Conservation (phyloP, 345 rosid genomes). For the Camelina laxa region DNA sequence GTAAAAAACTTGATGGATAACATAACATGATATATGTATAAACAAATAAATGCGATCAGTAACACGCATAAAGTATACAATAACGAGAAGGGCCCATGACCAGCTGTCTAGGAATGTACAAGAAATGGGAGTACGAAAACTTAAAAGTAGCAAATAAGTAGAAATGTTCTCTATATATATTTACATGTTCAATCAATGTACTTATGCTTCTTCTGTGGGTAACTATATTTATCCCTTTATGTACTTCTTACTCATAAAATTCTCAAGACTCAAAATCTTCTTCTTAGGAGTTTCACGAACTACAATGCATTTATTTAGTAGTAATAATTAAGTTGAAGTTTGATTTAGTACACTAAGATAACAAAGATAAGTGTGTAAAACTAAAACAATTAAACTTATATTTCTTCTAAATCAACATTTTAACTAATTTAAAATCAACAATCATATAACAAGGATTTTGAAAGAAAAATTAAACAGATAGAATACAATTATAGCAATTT, state of each 20-base stretch:
- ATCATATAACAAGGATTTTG: neutral
- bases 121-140: constrained; percentile 37
- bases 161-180: constrained; percentile 33
- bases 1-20: neutral
- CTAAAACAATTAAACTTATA: neutral
- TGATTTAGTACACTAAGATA: neutral
- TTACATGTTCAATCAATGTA: constrained; percentile 44
- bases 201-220: constrained; percentile 34
- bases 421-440: neutral
- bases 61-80: constrained; percentile 32
- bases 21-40: neutral
- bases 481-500: neutral
- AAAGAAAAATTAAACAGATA: neutral
- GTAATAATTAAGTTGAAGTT: constrained; percentile 5
- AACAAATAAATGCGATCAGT: constrained; percentile 15
- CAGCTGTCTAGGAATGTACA: constrained; percentile 42
- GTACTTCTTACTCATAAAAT: neutral
- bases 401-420: neutral
- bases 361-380: neutral
- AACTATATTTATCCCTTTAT: constrained; percentile 18
- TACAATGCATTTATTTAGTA: constrained; percentile 4
- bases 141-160: constrained; percentile 41
- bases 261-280: neutral
- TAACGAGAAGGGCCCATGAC: constrained; percentile 38
- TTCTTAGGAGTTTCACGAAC: neutral